Base-by-base conservation (phyloP, 352 stramenopile species). In the Phytophthora palmivora region DNA sequence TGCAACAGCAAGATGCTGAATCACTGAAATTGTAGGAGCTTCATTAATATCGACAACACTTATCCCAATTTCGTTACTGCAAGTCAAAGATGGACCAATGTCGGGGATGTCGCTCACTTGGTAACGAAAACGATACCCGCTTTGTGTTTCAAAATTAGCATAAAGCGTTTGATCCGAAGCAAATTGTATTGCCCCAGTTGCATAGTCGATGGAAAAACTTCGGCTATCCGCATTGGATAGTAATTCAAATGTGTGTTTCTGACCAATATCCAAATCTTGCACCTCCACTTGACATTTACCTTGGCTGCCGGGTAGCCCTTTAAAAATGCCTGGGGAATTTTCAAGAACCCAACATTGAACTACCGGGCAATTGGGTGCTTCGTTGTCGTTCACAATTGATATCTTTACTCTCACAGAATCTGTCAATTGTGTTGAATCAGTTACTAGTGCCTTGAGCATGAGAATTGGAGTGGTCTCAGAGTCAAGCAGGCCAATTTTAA, bases 261-360 rank as follows among this genome's bases (percentile, higher is more conserved):
- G 80, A 7, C 32, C 56, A 7, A 55, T 24, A 61, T 89, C 78
- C 6, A 65, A 47, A 26, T 89, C 80, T 45, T 58, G 68, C 0
- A 76, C 73, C 2, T 57, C 38, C 0, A 74, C 41, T 52, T 77
- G 67, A 49, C 80, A 89, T 4, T 45, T 16, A 1, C 78, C 75
- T 45, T 65, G 69, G 18, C 55, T 70, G 0, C 80, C 80, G 16
- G 75, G 71, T 5, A 73, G 4, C 0, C 76, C 80, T 30, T 30
- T 36, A 11, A 78, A 64, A 7, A 87, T 51, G 0, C 32, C 44
- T 14, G 60, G 26, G 6, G 76, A 61, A 26, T 89, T 89, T 58
- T 89, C 80, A 12, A 82, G 43, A 7, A 75, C 72, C 78, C 78
- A 89, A 37, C 80, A 89, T n/a, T 87, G 69, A 36, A 89, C 2